Evolutionary conservation across 768 basidiomycete genomes (phyloP), one percentile per base, ranked within the genome.

Genomic region (Lactifluus subvellereus): DNA sequence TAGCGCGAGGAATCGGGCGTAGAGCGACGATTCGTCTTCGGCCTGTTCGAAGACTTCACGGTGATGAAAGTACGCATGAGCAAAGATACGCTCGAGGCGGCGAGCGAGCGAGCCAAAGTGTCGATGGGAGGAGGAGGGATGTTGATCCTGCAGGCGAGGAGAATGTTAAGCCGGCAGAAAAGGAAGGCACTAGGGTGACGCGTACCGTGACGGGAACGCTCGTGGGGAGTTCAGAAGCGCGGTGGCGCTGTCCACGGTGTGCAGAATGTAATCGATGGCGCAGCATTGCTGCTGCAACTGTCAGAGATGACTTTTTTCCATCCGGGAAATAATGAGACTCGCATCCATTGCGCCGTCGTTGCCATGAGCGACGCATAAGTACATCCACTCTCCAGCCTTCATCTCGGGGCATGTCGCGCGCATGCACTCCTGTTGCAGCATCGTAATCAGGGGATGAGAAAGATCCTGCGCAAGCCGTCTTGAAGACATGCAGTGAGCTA

Each of bases 321-420:
- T 40, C 32, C 3, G 47, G 16, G 20, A 48, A 18, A 38, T 20
- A 37, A 49, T 2, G 13, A 20, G 38, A 70, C 82, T 51, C 68
- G 90, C 91, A 84, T 93, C 91, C 84, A 91, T 89, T 54, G 86
- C 83, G 10, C 88, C 87, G 61, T 91, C 90, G 69, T 86, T 91
- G 22, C 91, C 93, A 74, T 98, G 94, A 0, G 94, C 95, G 43
- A 95, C 94, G 68, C 96, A 98, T 6, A 98, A 77, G 74, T 97
- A 98, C 33, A 92, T 80, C 96, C 96, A 98, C 78, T 98, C 93
- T 59, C 91, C 92, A n/a, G 95, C 94, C 74, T 95, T 95, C 96
- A 99, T 99, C 75, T 96, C 88, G 1, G 94, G 92, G 78, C 96
- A 99, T 10, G 88, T 84, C 40, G 81, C 75, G 43, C 91, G 84